These are phyloP conservation scores for Antitrichia curtipendula DNA, from an alignment of 225 moss, liverwort and hornwort genomes.

Conservation along the genomic window DNA sequence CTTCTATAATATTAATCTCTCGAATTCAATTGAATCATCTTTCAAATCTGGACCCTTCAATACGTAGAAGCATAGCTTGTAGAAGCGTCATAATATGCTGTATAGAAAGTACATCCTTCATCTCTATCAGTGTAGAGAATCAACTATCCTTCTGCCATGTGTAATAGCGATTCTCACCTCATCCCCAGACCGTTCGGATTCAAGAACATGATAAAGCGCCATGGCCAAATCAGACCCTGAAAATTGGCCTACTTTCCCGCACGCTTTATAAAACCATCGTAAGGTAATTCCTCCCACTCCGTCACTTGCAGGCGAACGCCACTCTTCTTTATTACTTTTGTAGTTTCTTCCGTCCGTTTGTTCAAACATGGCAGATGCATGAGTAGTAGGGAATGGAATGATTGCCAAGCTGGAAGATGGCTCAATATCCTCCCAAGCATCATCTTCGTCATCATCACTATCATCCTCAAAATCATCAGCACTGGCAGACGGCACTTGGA, in stretches of 20 bases:
- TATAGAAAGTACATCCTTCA: not conserved
- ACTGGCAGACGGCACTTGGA: constrained; percentile 46
- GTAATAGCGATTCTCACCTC: constrained; percentile 45
- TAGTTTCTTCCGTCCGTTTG: constrained; percentile 1
- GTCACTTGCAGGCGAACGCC: constrained; percentile 14
- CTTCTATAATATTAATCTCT: not conserved
- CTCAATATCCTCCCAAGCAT: constrained; percentile 35
- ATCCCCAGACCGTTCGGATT: constrained; percentile 77
- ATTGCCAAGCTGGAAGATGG: not conserved
- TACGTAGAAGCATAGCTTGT: not conserved
- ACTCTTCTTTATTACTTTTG: constrained; percentile 25
- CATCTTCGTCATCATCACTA: constrained; percentile 37
- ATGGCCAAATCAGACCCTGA: constrained; percentile 89
- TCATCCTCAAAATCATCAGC: constrained; percentile 25
- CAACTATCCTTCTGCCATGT: not conserved
- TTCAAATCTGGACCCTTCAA: not conserved
- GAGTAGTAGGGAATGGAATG: constrained; percentile 2
- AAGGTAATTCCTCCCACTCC: constrained; percentile 48
- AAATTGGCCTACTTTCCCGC: constrained; percentile 70
- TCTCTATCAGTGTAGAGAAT: not conserved
- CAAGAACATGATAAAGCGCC: constrained; percentile 77
- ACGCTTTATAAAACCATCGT: constrained; percentile 74
- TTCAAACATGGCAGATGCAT: not conserved
- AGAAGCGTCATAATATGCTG: not conserved
- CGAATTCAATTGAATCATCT: not conserved